Evolutionary conservation across 2,329 filamentous ascomycete species (phyloP), one percentile per base, ranked within the genome.

Genomic region (Sporothrix brasiliensis): DNA sequence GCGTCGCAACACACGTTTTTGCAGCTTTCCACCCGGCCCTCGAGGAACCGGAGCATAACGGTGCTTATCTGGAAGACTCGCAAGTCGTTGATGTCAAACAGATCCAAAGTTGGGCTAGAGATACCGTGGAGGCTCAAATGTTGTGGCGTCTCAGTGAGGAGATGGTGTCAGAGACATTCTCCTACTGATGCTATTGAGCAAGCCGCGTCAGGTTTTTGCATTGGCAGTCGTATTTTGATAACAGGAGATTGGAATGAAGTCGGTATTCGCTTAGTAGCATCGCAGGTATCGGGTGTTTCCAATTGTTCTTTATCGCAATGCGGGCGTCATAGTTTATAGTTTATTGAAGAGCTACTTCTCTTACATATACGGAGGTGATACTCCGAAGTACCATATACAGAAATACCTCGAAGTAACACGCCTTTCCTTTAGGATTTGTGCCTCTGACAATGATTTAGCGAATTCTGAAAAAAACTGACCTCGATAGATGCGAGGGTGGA

Each of bases 141-240:
- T 75, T 84, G 50, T 85, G 83, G 83, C 77, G 77, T 56, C 56
- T 83, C 61, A 83, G 80, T n/a, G 81, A 84, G 76, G 75, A 81
- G 73, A 73, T 84, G 65, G 82, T 84, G n/a, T 78, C 77, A 0
- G 77, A 83, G 69, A 76, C 79, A 69, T 83, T 83, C 72, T n/a
- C 47, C 16, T 47, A 61, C 56, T 61, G 21, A 34, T 4, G 34
- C 6, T 9, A 7, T 34, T 34, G 7, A 1, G 9, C 34, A 34
- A 34, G 34, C 34, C 6, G 27, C 27, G 9, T 24, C 24, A 24
- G 24, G 24, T 34, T 7, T 34, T 34, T 34, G 34, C 34, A 34
- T 34, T 34, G 7, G 1, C 5, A 34, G 6, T 9, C 6, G 1
- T 9, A 34, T 34, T 34, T 34, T 34, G 5, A 34, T 7, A 9